These are phyloP conservation scores for Oxyria digyna DNA, from an alignment of 148 eudicot genomes.

Conservation along the genomic window DNA sequence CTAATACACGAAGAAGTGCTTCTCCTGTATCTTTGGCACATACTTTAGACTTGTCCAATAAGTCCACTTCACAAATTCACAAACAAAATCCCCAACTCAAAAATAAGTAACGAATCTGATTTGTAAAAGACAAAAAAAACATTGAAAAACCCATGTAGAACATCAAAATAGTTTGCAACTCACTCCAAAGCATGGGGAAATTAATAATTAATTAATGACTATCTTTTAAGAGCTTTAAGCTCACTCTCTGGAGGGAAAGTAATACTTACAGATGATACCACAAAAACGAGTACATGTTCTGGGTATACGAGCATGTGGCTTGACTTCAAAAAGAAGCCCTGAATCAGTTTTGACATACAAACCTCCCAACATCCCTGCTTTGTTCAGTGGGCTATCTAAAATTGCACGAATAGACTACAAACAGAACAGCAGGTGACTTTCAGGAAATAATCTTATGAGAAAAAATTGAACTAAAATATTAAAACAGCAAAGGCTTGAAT, in stretches of 20 bases:
- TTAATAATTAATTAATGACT: too few relatives aligned
- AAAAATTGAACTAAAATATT: background rate
- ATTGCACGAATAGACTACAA: conserved; percentile 18
- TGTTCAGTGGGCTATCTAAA: conserved; percentile 17
- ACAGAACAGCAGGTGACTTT: background rate
- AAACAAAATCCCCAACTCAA: background rate
- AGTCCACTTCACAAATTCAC: conserved; percentile 13
- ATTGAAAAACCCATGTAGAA: too few relatives aligned
- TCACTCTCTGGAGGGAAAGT: too few relatives aligned
- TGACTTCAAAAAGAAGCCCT: conserved; percentile 24
- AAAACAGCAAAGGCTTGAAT: background rate
- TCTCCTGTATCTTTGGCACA: conserved; percentile 21
- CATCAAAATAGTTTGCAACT: too few relatives aligned
- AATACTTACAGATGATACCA: conserved; percentile 24
- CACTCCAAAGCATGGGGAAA: too few relatives aligned
- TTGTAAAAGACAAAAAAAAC: background rate
- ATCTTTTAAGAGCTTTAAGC: too few relatives aligned
- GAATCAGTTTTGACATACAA: conserved; percentile 21
- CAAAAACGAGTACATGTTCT: conserved; percentile 22
- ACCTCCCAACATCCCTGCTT: conserved; percentile 25
- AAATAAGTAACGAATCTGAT: background rate
- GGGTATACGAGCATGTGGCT: conserved; percentile 25
- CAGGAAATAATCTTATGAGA: background rate
- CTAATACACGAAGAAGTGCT: conserved; percentile 19
- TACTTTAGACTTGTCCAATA: conserved; percentile 21